Evolutionary conservation across 2,329 filamentous ascomycete species (phyloP).

Genomic region (Diaporthe sp.): DNA sequence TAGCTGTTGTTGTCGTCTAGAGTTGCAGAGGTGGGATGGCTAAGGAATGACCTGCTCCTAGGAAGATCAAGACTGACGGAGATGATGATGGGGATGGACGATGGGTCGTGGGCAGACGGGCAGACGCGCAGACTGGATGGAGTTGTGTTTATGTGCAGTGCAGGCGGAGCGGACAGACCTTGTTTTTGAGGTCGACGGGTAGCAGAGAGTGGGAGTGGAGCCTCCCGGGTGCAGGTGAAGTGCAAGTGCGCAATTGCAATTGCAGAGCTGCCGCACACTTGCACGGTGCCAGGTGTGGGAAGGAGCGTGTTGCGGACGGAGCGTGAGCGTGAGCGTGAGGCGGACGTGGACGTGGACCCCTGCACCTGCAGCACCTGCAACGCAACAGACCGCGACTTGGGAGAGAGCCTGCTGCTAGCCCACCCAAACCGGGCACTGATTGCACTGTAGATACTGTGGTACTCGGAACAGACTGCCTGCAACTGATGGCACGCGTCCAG

Average conservation of each 20-base stretch:
- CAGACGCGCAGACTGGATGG: constrained; percentile 34
- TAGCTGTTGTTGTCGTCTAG: constrained; percentile 29
- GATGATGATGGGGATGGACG: constrained; percentile 24
- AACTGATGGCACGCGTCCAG: constrained; percentile 21
- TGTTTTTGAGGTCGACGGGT: constrained; percentile 36
- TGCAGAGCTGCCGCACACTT: constrained; percentile 23
- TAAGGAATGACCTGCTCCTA: constrained; percentile 34
- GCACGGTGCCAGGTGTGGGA: constrained; percentile 30
- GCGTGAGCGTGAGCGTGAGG: constrained; percentile 30
- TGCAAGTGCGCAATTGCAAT: constrained; percentile 21
- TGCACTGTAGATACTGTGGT: constrained; percentile 1
- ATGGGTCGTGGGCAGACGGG: constrained; percentile 32
- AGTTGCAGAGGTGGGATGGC: constrained; percentile 24
- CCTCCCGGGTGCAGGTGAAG: constrained; percentile 4
- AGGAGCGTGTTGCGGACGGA: constrained; percentile 36
- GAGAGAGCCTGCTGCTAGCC: constrained; percentile 1
- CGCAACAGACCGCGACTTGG: constrained; percentile 28
- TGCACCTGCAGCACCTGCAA: constrained; percentile 31
- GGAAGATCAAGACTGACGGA: constrained; percentile 35
- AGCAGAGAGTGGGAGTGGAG: constrained; percentile 34
- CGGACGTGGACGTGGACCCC: constrained; percentile 35
- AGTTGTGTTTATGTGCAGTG: constrained; percentile 36
- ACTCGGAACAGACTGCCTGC: constrained; percentile 1
- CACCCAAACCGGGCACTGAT: not conserved
- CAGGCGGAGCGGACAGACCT: constrained; percentile 36